These are phyloP conservation scores for Tilletia caries DNA, from an alignment of 1,284 basidiomycete species.

Conservation along the genomic window DNA sequence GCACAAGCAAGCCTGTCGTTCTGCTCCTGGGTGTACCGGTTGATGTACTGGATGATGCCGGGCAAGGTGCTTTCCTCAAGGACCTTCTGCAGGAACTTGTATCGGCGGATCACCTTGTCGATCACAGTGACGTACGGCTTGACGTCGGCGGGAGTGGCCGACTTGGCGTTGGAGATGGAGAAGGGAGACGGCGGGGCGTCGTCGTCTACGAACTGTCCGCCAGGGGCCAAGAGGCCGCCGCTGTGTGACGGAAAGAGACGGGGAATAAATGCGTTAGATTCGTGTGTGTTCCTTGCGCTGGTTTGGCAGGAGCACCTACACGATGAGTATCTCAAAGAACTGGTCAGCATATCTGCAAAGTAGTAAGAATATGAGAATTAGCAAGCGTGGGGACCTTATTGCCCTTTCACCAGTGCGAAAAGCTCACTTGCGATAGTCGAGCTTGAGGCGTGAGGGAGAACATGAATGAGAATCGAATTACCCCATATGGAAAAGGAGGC, in stretches of 20 bases:
- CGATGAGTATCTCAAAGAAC: conserved; percentile 89
- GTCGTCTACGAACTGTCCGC: conserved; percentile 85
- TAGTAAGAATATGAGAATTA: background rate
- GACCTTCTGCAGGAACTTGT: conserved; percentile 96
- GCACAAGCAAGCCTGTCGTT: conserved; percentile 78
- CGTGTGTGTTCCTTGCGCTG: background rate
- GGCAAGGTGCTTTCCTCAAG: conserved; percentile 82
- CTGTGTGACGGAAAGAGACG: conserved; percentile 13
- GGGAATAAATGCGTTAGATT: background rate
- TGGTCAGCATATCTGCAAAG: conserved; percentile 68
- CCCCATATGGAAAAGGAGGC: conserved; percentile 65
- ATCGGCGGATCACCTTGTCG: conserved; percentile 88
- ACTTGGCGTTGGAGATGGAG: conserved; percentile 71
- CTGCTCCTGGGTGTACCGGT: conserved; percentile 53
- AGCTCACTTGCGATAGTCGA: conserved; percentile 63
- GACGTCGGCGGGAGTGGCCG: conserved; percentile 55
- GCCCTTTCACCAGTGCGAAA: too few relatives aligned
- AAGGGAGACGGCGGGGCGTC: conserved; percentile 75
- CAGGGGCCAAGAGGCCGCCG: conserved; percentile 90
- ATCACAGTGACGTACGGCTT: conserved; percentile 89
- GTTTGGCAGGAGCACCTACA: too few relatives aligned
- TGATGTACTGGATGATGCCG: conserved; percentile 79
- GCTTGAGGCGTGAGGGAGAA: background rate
- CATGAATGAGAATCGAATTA: conserved; percentile 38
- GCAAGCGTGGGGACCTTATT: background rate